These are phyloP conservation scores for Fusarium verrucosum DNA, from an alignment of 2,329 filamentous ascomycete genomes.

Conservation along the genomic window DNA sequence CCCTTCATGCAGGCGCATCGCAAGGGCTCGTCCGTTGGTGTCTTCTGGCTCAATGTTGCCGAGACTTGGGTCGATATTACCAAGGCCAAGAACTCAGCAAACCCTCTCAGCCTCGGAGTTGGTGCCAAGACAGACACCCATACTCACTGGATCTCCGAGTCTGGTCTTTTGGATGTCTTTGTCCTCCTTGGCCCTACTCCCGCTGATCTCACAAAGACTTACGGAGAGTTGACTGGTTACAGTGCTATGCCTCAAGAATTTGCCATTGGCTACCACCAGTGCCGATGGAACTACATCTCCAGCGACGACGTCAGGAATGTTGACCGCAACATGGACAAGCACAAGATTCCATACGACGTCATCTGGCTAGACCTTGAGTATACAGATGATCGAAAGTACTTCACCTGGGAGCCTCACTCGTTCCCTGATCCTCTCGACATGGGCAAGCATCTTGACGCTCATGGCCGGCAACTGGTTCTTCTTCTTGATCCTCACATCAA, in stretches of 20 bases:
- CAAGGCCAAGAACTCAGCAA: conserved; percentile 77
- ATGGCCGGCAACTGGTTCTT: conserved; percentile 87
- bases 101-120: conserved; percentile 79
- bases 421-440: conserved; percentile 88
- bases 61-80: conserved; percentile 98
- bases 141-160: conserved; percentile 97
- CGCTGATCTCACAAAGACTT: conserved; percentile 80
- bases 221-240: conserved; percentile 89
- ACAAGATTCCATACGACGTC: conserved; percentile 95
- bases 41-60: conserved; percentile 97
- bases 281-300: conserved; percentile 98
- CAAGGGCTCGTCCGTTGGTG: conserved; percentile 90
- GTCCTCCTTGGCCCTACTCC: conserved; percentile 92
- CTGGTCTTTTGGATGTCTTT: conserved; percentile 89
- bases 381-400: conserved; percentile 96
- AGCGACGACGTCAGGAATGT: conserved; percentile 98
- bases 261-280: conserved; percentile 93
- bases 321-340: conserved; percentile 94
- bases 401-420: conserved; percentile 92
- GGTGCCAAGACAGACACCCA: conserved; percentile 77
- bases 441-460: conserved; percentile 85
- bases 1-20: conserved; percentile 98
- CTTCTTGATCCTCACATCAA: conserved; percentile 99
- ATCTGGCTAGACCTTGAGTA: conserved; percentile 99
- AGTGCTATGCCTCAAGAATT: conserved; percentile 93